Conservation (phyloP, 2,329 filamentous ascomycete species). For the Xylaria digitata region DNA sequence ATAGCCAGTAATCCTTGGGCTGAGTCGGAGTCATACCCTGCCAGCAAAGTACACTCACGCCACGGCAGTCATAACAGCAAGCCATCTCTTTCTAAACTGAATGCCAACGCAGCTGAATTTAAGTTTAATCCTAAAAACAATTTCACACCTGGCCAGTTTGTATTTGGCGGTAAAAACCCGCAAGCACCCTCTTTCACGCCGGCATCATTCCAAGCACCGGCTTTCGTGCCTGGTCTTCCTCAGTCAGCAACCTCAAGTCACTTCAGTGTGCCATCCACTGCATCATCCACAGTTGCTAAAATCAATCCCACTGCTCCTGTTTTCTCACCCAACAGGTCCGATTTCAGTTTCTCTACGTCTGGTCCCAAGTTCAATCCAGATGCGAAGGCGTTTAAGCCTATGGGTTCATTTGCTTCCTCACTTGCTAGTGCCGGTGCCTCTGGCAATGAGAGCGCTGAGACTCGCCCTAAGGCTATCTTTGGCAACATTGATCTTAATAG, state of each 20-base stretch:
- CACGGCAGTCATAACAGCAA: constrained; percentile 73
- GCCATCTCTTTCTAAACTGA: constrained; percentile 80
- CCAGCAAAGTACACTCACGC: constrained; percentile 53
- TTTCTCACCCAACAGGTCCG: constrained; percentile 75
- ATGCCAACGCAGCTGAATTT: constrained; percentile 90
- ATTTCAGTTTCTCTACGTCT: constrained; percentile 67
- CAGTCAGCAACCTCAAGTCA: constrained; percentile 54
- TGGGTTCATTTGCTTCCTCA: constrained; percentile 59
- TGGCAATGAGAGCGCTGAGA: constrained; percentile 57
- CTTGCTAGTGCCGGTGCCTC: constrained; percentile 59
- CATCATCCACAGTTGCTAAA: constrained; percentile 55
- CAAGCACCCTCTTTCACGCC: constrained; percentile 59
- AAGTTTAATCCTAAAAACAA: constrained; percentile 72
- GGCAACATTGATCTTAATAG: constrained; percentile 73
- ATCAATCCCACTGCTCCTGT: constrained; percentile 77
- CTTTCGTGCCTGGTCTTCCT: constrained; percentile 51
- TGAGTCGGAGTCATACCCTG: constrained; percentile 58
- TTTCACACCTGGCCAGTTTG: constrained; percentile 64
- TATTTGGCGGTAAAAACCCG: constrained; percentile 56
- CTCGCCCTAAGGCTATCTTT: constrained; percentile 69
- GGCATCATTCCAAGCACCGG: constrained; percentile 57
- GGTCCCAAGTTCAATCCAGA: constrained; percentile 79
- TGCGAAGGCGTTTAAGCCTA: constrained; percentile 80
- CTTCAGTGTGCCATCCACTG: constrained; percentile 56
- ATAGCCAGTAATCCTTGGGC: constrained; percentile 73